Evolutionary conservation across 768 basidiomycete genomes (phyloP).

Genomic region (Collybiopsis luxurians): DNA sequence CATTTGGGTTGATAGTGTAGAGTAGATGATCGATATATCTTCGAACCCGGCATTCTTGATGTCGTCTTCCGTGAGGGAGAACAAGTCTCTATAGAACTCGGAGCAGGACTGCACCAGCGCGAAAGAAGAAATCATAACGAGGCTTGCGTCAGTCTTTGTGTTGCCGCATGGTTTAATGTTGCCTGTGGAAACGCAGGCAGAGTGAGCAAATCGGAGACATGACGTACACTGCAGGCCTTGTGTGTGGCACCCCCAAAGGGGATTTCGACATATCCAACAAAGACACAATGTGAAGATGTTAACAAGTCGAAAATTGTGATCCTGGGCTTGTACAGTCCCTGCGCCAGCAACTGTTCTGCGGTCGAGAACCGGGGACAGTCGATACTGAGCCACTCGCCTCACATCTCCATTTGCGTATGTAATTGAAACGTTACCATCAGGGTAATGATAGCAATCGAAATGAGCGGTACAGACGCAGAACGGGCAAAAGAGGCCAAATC

Average conservation of each 20-base stretch:
- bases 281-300: constrained; percentile 75
- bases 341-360: constrained; percentile 22
- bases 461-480: constrained; percentile 71
- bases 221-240: constrained; percentile 65
- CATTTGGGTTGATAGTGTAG: constrained; percentile 63
- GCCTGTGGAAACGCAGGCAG: constrained; percentile 37
- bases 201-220: constrained; percentile 64
- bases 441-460: constrained; percentile 75
- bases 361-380: constrained; percentile 51
- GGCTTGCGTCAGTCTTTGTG: constrained; percentile 35
- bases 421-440: constrained; percentile 56
- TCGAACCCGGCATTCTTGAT: constrained; percentile 55
- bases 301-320: constrained; percentile 54
- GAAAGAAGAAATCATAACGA: constrained; percentile 51
- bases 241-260: constrained; percentile 67
- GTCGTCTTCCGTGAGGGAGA: constrained; percentile 41
- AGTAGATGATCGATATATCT: constrained; percentile 61
- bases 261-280: constrained; percentile 63
- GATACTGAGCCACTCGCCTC: constrained; percentile 58
- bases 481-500: constrained; percentile 73
- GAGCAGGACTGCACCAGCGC: constrained; percentile 57
- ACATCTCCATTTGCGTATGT: constrained; percentile 40
- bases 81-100: constrained; percentile 45
- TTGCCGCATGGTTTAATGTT: constrained; percentile 38
- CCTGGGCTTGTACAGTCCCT: constrained; percentile 21